phyloP scores from a whole-genome alignment of 768 basidiomycete genomes.

The Agrocybe praecox region DNA sequence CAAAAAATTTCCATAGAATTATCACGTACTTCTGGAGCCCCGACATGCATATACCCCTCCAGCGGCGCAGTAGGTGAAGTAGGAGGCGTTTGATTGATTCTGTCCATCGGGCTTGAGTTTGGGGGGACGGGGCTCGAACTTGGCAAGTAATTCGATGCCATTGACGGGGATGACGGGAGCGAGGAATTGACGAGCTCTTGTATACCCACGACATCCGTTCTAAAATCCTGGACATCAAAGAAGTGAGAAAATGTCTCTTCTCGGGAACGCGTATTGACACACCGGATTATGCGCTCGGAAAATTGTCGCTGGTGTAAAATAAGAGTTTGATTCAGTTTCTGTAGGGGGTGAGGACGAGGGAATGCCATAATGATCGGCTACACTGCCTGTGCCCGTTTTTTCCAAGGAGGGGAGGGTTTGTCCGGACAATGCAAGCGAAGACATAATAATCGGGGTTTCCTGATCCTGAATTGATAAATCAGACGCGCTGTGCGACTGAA shows the following conservation, averaged over 20 bases:
- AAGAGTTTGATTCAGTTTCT: conserved; percentile 23
- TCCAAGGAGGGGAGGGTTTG: conserved; percentile 17
- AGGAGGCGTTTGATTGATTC: conserved; percentile 15
- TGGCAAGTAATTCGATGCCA: conserved; percentile 33
- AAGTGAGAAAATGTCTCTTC: conserved; percentile 23
- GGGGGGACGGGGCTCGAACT: conserved; percentile 47
- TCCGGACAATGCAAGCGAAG: conserved; percentile 10
- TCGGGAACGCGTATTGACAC: conserved; percentile 24
- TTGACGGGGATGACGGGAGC: conserved; percentile 26
- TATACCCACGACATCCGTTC: conserved; percentile 21
- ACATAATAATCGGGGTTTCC: conserved; percentile 7
- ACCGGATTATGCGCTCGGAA: conserved; percentile 24
- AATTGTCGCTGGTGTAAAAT: conserved; percentile 25
- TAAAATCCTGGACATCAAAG: conserved; percentile 25
- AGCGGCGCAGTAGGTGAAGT: conserved; percentile 38
- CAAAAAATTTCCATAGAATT: neutral
- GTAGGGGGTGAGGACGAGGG: conserved; percentile 18
- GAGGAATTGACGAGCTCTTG: conserved; percentile 22
- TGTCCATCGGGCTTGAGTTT: conserved; percentile 20
- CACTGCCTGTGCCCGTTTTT: conserved; percentile 17
- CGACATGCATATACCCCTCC: conserved; percentile 15
- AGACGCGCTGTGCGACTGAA: conserved; percentile 6
- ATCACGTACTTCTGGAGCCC: conserved; percentile 11
- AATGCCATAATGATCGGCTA: conserved; percentile 20
- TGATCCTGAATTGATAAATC: neutral